Base-by-base conservation (phyloP, 2,329 filamentous ascomycete species). In the Ambrosiella beaveri region DNA sequence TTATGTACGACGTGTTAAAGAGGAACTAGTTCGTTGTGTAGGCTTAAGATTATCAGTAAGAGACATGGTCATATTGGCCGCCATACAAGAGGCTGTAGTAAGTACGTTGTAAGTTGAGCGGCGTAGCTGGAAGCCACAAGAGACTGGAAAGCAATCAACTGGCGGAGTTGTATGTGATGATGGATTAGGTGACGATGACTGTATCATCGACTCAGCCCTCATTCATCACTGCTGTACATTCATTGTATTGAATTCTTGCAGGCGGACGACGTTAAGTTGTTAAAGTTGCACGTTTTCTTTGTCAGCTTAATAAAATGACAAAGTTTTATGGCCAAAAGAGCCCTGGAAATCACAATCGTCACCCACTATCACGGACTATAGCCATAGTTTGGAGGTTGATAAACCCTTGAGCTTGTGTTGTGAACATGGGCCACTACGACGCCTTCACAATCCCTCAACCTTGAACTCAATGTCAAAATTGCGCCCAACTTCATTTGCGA, bases 121-220 rank as follows among this genome's bases (percentile, higher is more conserved):
- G 54, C 55, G 51, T 60, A 56, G 50, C 59, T 45, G 58, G 58
- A 50, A 55, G 55, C 51, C 58, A 51, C 50, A 54, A 13, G 2
- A 47, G 2, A 17, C 44, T 47, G 11, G 27, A 47, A 55, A 27
- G 55, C 50, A 17, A 50, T 57, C 19, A 44, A 52, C 45, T 54
- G 53, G 15, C 55, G 45, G 50, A 57, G 50, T 38, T 54, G 53
- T 47, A 51, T 49, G 57, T 54, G 37, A 50, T 37, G 52, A 59
- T 9, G 27, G 39, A 8, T n/a, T 15, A n/a, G 37, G 13, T 35
- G 38, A 39, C 41, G 15, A 41, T 40, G 7, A 59, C 2, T 51
- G 47, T 36, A 19, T 15, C 19, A 11, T 51, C 5, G 9, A 11
- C 19, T 12, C 27, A 27, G 47, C 47, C 47, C 3, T 7, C 47